These are phyloP conservation scores for Mycena kentingensis DNA, from an alignment of 768 basidiomycete species.

Conservation along the genomic window DNA sequence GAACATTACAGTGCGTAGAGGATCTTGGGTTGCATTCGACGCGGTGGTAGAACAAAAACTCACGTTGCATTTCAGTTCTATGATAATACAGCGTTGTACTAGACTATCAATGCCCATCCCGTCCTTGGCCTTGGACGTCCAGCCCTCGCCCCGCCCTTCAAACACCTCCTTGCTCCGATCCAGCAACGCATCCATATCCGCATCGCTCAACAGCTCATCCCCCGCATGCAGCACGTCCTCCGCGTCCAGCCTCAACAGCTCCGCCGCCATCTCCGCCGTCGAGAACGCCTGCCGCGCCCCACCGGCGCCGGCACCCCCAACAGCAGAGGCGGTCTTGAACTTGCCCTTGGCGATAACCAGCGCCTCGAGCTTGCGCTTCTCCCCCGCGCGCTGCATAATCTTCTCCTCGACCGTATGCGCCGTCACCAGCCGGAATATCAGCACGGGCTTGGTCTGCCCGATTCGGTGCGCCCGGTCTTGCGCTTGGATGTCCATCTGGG, in stretches of 20 bases:
- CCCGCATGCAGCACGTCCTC: no score
- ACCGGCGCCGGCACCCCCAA: constrained; percentile 53
- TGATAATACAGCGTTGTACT: no score
- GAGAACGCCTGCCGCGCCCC: constrained; percentile 52
- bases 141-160: no score
- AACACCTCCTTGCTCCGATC: no score
- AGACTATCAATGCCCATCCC: no score
- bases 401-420: constrained; percentile 90
- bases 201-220: no score
- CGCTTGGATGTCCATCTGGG: constrained; percentile 96
- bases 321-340: constrained; percentile 82
- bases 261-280: constrained; percentile 79
- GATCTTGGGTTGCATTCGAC: no score
- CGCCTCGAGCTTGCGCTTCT: constrained; percentile 90
- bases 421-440: constrained; percentile 86
- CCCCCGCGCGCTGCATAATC: constrained; percentile 84
- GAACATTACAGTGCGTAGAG: no score
- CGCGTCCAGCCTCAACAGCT: constrained; percentile 76
- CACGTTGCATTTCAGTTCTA: no score
- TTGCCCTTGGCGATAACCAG: constrained; percentile 95
- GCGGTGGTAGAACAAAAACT: no score
- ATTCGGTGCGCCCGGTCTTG: constrained; percentile 96
- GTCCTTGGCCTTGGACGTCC: no score
- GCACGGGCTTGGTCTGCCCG: constrained; percentile 88
- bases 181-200: no score